phyloP scores from a whole-genome alignment of 768 basidiomycete species.

The Cyclocybe aegerita region DNA sequence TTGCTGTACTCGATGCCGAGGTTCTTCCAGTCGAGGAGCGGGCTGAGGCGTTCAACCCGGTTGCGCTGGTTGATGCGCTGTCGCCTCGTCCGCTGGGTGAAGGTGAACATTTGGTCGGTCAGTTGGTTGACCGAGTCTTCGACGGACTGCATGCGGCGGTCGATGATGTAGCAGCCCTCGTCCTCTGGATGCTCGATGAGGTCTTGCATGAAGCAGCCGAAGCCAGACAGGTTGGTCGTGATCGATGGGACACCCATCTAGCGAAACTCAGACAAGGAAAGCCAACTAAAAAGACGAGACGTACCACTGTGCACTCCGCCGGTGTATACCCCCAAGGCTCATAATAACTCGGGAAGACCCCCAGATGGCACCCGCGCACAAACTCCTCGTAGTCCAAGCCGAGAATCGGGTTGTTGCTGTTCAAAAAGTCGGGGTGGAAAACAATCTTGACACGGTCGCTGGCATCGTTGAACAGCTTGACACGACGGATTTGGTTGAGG shows the following conservation, averaged over 20 bases:
- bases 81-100: constrained; percentile 82
- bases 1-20: constrained; percentile 97
- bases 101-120: constrained; percentile 69
- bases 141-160: constrained; percentile 83
- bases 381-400: constrained; percentile 99
- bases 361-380: constrained; percentile 95
- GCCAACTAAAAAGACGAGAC: constrained; percentile 25
- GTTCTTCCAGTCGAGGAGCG: constrained; percentile 97
- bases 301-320: constrained; percentile 96
- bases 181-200: constrained; percentile 92
- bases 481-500: constrained; percentile 90
- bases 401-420: constrained; percentile 95
- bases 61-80: constrained; percentile 99
- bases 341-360: constrained; percentile 98
- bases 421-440: constrained; percentile 98
- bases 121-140: constrained; percentile 92
- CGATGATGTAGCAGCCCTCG: constrained; percentile 96
- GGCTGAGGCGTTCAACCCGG: constrained; percentile 91
- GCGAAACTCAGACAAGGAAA: constrained; percentile 4
- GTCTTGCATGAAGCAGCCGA: constrained; percentile 99
- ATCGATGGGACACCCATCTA: constrained; percentile 98
- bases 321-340: constrained; percentile 98
- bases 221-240: constrained; percentile 97
- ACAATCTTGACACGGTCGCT: constrained; percentile 93
- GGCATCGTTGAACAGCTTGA: constrained; percentile 89